Conservation (phyloP, 176 grass and related monocot species). For the Microstegium vimineum region DNA sequence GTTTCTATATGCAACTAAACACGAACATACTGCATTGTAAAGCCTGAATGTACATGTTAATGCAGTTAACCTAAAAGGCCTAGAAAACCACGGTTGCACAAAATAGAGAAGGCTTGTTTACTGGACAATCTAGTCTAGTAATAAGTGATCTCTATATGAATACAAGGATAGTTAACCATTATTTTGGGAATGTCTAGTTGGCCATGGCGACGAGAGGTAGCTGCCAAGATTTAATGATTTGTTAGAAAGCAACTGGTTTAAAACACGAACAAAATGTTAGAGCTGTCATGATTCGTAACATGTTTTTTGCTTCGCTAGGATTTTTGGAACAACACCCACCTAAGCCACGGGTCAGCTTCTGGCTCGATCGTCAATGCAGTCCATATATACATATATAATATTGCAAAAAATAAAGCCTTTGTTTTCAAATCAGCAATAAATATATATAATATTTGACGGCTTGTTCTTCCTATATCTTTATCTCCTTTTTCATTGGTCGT, state of each 20-base stretch:
- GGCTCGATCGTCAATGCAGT: background rate
- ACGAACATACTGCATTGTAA: too few relatives aligned
- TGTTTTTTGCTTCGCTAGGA: background rate
- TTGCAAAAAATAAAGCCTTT: background rate
- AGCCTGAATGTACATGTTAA: too few relatives aligned
- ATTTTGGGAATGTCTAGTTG: slow-evolving; percentile 11
- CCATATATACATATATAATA: background rate
- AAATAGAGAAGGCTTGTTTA: background rate
- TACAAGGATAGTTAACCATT: background rate
- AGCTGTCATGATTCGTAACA: background rate
- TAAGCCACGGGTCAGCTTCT: background rate
- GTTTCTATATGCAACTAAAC: too few relatives aligned
- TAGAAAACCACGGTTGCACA: background rate
- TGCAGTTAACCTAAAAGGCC: too few relatives aligned
- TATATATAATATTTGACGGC: background rate
- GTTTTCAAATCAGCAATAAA: background rate
- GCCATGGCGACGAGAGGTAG: background rate
- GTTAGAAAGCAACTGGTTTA: background rate
- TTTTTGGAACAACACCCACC: background rate
- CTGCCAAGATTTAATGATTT: background rate
- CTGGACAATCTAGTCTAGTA: background rate
- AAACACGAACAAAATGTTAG: slow-evolving; percentile 6
- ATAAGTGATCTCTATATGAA: background rate
- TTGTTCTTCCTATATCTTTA: background rate
- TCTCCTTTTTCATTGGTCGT: background rate